These are phyloP conservation scores for Zarea fungicola DNA, from an alignment of 2,329 filamentous ascomycete species.

Conservation along the genomic window DNA sequence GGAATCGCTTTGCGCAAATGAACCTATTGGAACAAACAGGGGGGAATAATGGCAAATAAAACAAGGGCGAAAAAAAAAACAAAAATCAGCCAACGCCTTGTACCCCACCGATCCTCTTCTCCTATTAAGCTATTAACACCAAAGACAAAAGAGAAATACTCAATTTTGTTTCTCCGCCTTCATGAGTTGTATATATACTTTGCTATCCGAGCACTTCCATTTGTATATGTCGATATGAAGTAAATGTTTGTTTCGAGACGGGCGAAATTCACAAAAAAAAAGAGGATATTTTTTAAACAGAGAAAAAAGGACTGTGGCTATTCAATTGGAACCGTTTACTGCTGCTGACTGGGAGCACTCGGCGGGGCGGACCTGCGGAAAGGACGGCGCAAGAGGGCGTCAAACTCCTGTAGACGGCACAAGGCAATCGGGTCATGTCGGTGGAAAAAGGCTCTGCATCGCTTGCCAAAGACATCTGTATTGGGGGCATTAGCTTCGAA, in stretches of 20 bases:
- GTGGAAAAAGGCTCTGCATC: conserved; percentile 68
- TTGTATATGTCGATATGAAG: neutral
- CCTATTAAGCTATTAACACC: neutral
- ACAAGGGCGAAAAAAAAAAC: neutral
- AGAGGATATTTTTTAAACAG: too few species aligned
- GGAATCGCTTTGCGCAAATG: neutral
- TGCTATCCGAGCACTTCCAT: neutral
- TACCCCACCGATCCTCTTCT: neutral
- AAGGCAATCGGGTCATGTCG: conserved; percentile 62
- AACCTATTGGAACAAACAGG: too few species aligned
- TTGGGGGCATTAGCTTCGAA: conserved; percentile 6
- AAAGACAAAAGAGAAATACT: neutral
- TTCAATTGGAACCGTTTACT: too few species aligned
- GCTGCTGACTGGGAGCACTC: neutral
- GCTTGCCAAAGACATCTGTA: conserved; percentile 72
- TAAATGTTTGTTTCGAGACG: neutral
- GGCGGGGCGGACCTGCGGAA: neutral
- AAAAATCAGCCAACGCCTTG: conserved; percentile 5
- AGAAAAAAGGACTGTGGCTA: neutral
- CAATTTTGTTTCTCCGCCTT: neutral
- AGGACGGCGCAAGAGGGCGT: neutral
- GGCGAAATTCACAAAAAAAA: too few species aligned
- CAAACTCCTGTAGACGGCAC: conserved; percentile 22
- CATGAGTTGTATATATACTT: neutral
- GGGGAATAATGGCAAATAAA: neutral